These are phyloP conservation scores for Aspergillus eucalypticola DNA, from an alignment of 2,329 filamentous ascomycete genomes.

Conservation along the genomic window DNA sequence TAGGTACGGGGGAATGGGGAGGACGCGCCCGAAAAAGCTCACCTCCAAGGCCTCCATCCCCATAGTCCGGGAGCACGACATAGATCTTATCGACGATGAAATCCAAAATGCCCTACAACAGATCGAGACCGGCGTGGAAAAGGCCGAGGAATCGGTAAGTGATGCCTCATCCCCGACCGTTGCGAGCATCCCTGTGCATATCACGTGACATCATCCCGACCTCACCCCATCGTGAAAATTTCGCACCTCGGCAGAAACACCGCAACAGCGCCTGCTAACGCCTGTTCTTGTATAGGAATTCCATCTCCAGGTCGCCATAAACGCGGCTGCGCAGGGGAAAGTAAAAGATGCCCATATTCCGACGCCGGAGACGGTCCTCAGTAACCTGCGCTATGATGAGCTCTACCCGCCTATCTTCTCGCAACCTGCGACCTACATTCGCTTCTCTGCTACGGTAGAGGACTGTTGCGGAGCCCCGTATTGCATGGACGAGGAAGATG, in stretches of 20 bases:
- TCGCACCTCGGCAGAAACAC: constrained; percentile 20
- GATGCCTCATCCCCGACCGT: constrained; percentile 34
- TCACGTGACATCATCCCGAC: constrained; percentile 43
- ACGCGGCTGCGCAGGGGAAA: constrained; percentile 61
- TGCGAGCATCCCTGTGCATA: constrained; percentile 35
- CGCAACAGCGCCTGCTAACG: constrained; percentile 22
- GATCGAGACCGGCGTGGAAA: constrained; percentile 95
- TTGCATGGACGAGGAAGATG: constrained; percentile 92
- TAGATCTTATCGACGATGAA: constrained; percentile 85
- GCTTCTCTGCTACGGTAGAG: constrained; percentile 96
- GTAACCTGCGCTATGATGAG: constrained; percentile 78
- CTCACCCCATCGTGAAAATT: constrained; percentile 36
- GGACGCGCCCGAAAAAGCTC: constrained; percentile 67
- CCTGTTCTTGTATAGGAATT: constrained; percentile 67
- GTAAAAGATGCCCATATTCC: constrained; percentile 66
- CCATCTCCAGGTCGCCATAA: constrained; percentile 85
- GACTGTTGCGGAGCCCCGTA: constrained; percentile 89
- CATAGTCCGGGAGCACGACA: constrained; percentile 85
- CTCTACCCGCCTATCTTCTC: constrained; percentile 79
- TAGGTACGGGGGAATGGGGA: constrained; percentile 48
- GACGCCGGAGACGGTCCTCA: constrained; percentile 64
- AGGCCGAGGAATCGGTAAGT: constrained; percentile 95
- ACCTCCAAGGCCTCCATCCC: constrained; percentile 85
- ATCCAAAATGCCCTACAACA: constrained; percentile 77
- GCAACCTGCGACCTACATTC: constrained; percentile 90